Evolutionary conservation across 2,329 filamentous ascomycete species (phyloP), one percentile per base, ranked within the genome.

Genomic region (Ophiocordyceps robertsii): DNA sequence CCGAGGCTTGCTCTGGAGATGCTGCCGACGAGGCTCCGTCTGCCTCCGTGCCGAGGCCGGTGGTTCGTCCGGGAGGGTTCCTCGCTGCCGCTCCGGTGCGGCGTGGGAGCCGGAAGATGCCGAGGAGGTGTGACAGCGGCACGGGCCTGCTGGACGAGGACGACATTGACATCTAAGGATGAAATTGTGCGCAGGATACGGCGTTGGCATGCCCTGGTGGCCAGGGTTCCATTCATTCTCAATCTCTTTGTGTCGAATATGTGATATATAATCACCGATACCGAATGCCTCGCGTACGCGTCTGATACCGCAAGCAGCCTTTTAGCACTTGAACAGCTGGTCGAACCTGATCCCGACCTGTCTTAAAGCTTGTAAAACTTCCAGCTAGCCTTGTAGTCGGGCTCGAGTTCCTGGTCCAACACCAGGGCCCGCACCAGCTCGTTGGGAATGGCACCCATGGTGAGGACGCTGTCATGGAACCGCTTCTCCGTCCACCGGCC

Each of bases 131-230:
- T 47, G 74, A 78, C 53, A 75, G 71, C 42, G 75, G 73, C 0
- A 51, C 78, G 40, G 72, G 72, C 0, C 60, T 78, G 21, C 48
- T 76, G 53, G 71, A 73, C 27, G 73, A 77, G 51, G 72, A 75
- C 31, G 68, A 69, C 42, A 56, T 62, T 16, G 60, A 62, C 29
- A 50, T 58, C 33, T 59, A 51, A 46, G 47, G 14, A 35, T 17
- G 10, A 5, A 5, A 6, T 36, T 36, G 24, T 27, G 6, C 31
- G n/a, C 14, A 17, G 33, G n/a, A 6, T 16, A 6, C n/a, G 33
- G 33, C 33, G 33, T 36, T 36, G 33, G 6, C 7, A 17, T 32
- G 33, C 6, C 2, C 3, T 6, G 33, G 33, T 36, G 14, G 33
- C 14, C 6, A n/a, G 11, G 33, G 3, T 10, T 36, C 16, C 12